Conservation (phyloP, 2,329 filamentous ascomycete genomes). For the Sporothrix protearum region DNA sequence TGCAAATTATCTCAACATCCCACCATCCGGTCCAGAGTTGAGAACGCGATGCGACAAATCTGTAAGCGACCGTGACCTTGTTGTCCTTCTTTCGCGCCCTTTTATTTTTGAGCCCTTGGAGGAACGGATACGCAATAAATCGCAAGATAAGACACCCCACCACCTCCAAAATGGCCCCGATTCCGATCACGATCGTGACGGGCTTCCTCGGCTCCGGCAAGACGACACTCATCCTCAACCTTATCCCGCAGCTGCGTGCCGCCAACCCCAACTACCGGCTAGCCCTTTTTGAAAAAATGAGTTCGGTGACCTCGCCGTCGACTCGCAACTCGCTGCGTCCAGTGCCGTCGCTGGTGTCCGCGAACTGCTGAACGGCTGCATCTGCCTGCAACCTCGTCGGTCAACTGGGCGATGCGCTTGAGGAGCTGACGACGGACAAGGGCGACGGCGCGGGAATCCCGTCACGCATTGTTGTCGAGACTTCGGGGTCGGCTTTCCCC, state of each 20-base stretch:
- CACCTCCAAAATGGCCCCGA: conserved; percentile 55
- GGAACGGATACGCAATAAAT: background rate
- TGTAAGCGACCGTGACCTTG: background rate
- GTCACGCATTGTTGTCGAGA: conserved; percentile 91
- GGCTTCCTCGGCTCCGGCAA: conserved; percentile 96
- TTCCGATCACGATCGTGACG: conserved; percentile 90
- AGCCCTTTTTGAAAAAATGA: conserved; percentile 96
- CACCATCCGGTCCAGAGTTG: background rate
- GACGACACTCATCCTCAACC: conserved; percentile 90
- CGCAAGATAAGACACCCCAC: background rate
- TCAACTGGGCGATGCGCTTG: conserved; percentile 75
- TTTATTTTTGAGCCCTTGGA: too few species aligned
- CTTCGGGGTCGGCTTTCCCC: conserved; percentile 80
- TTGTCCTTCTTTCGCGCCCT: background rate
- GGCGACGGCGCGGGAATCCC: conserved; percentile 42
- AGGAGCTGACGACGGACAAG: conserved; percentile 58
- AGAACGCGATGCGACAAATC: background rate
- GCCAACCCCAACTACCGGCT: conserved; percentile 73
- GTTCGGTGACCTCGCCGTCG: conserved; percentile 90
- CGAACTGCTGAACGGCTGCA: conserved; percentile 93
- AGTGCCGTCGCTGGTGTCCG: conserved; percentile 82
- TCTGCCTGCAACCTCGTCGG: conserved; percentile 98
- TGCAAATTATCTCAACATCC: conserved; percentile 16
- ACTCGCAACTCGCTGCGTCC: conserved; percentile 83
- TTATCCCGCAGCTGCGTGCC: conserved; percentile 83